These are phyloP conservation scores for Botryotinia convoluta DNA, from an alignment of 2,329 filamentous ascomycete species.

Conservation along the genomic window DNA sequence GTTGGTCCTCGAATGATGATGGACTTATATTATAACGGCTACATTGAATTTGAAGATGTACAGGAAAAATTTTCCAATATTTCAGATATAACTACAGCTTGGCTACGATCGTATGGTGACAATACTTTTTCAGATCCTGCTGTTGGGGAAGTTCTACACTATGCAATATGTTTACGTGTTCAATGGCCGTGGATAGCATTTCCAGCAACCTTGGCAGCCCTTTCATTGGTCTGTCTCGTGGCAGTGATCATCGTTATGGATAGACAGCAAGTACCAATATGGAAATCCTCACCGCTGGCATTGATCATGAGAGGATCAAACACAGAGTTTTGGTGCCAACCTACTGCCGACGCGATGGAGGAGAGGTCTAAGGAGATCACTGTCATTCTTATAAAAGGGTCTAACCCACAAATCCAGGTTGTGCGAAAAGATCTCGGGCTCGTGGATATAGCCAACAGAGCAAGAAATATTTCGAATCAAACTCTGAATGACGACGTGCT, in stretches of 20 bases:
- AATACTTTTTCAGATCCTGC: background rate
- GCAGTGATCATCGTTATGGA: background rate
- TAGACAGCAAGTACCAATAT: background rate
- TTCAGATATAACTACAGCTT: background rate
- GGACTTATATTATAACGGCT: background rate
- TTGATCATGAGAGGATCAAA: background rate
- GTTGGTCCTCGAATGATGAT: background rate
- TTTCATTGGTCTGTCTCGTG: background rate
- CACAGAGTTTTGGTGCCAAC: background rate
- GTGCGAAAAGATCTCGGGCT: background rate
- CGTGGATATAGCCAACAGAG: background rate
- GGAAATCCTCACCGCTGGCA: background rate
- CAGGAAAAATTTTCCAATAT: background rate
- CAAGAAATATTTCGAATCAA: background rate
- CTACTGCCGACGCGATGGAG: background rate
- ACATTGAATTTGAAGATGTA: background rate
- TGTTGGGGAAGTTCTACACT: background rate
- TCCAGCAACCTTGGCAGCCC: background rate
- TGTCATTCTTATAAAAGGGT: background rate
- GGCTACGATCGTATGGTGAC: background rate
- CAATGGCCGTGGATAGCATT: background rate
- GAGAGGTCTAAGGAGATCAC: background rate
- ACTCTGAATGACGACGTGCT: background rate
- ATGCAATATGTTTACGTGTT: background rate
- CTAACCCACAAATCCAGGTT: background rate